Evolutionary conservation across 768 basidiomycete genomes (phyloP).

Genomic region (Lentinula sp.): DNA sequence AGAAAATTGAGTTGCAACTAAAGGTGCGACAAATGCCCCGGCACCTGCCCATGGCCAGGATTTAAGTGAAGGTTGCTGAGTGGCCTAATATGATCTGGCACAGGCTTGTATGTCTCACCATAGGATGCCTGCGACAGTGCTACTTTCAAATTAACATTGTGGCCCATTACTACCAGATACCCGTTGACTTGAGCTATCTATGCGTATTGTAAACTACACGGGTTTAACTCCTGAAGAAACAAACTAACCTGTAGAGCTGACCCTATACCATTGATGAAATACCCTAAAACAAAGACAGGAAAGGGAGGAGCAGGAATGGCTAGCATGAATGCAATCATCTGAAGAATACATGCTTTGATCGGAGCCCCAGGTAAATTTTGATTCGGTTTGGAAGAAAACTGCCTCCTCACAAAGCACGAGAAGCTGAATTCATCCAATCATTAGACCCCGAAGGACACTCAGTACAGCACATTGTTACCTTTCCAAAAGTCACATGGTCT

Average conservation of each 20-base stretch:
- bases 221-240: not conserved
- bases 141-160: conserved; percentile 61
- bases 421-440: conserved; percentile 9
- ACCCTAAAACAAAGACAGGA: conserved; percentile 50
- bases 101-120: conserved; percentile 26
- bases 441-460: not conserved
- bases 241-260: conserved; percentile 36
- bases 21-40: conserved; percentile 63
- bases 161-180: conserved; percentile 54
- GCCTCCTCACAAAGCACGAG: conserved; percentile 14
- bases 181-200: conserved; percentile 73
- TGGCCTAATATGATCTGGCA: not conserved
- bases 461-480: conserved; percentile 19
- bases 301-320: conserved; percentile 57
- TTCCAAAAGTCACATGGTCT: conserved; percentile 25
- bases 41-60: conserved; percentile 33
- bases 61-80: not conserved
- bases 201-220: not conserved
- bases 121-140: conserved; percentile 63
- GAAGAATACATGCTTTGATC: conserved; percentile 39
- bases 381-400: not conserved
- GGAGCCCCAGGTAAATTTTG: not conserved
- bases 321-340: conserved; percentile 48
- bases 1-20: conserved; percentile 79
- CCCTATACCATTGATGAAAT: conserved; percentile 36